These are phyloP conservation scores for Aphanomyces euteiches DNA, from an alignment of 352 stramenopile genomes.

Conservation along the genomic window DNA sequence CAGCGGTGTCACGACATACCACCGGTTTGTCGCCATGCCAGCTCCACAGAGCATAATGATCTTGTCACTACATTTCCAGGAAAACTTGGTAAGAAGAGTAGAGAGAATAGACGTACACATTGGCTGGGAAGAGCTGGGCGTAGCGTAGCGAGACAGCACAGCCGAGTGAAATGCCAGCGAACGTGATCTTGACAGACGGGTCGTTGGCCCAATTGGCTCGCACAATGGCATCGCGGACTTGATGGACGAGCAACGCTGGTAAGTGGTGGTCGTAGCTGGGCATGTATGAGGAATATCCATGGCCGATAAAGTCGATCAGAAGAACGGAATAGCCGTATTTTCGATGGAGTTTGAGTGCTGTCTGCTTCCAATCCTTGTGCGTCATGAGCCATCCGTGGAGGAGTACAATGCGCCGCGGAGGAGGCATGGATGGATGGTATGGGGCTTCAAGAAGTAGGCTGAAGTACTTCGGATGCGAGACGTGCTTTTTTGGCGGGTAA, in stretches of 20 bases:
- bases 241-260: slow-evolving; percentile 8
- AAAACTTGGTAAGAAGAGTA: neutral
- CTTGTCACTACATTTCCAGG: neutral
- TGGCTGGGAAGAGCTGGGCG: slow-evolving; percentile 4
- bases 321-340: slow-evolving; percentile 17
- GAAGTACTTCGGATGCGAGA: slow-evolving; percentile 16
- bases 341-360: slow-evolving; percentile 12
- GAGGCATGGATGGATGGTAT: neutral
- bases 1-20: neutral
- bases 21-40: slow-evolving; percentile 1
- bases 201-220: slow-evolving; percentile 12
- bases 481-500: neutral
- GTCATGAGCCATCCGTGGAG: slow-evolving; percentile 26
- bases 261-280: slow-evolving; percentile 7
- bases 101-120: slow-evolving; percentile 10
- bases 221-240: slow-evolving; percentile 19
- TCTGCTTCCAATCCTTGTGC: slow-evolving; percentile 23
- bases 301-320: slow-evolving; percentile 23
- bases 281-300: slow-evolving; percentile 13
- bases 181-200: slow-evolving; percentile 1
- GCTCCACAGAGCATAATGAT: slow-evolving; percentile 20
- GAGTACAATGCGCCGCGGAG: slow-evolving; percentile 12
- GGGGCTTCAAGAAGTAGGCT: slow-evolving; percentile 10
- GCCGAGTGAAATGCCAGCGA: slow-evolving; percentile 25
- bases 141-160: slow-evolving; percentile 13